These are phyloP conservation scores for Cryptococcus deneoformans DNA, from an alignment of 1,284 basidiomycete genomes.

Conservation along the genomic window DNA sequence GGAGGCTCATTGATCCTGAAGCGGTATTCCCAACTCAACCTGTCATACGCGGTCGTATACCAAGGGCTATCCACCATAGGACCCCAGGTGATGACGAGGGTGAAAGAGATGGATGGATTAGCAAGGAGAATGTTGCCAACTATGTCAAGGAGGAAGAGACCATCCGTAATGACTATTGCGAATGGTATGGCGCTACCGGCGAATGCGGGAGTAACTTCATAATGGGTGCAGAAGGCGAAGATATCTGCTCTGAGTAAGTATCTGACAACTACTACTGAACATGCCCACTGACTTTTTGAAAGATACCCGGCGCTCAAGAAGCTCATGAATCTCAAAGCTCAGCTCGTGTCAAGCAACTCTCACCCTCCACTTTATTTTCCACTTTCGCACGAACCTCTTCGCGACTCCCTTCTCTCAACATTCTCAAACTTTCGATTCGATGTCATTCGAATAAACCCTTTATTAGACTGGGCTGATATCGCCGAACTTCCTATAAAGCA, in stretches of 20 bases:
- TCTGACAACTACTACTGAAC: background rate
- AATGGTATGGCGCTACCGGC: conserved; percentile 82
- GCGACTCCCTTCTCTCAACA: conserved; percentile 1
- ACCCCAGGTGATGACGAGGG: background rate
- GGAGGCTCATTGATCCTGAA: conserved; percentile 50
- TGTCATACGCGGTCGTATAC: conserved; percentile 28
- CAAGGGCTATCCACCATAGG: background rate
- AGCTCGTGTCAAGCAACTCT: conserved; percentile 27
- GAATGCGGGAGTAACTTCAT: conserved; percentile 91
- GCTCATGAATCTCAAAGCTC: conserved; percentile 71
- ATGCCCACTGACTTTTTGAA: background rate
- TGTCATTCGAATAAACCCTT: conserved; percentile 88
- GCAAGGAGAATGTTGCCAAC: conserved; percentile 14
- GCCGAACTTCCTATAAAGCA: conserved; percentile 77
- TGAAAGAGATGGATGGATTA: background rate
- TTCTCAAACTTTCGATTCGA: conserved; percentile 64
- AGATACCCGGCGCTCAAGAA: conserved; percentile 91
- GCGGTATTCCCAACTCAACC: conserved; percentile 53
- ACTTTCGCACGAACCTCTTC: conserved; percentile 11
- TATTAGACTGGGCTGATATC: conserved; percentile 79
- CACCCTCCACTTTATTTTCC: conserved; percentile 42
- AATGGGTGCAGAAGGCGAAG: conserved; percentile 75
- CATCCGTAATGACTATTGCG: conserved; percentile 59
- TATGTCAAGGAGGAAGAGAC: conserved; percentile 22
- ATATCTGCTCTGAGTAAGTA: conserved; percentile 87